Evolutionary conservation across 441 rosid species (phyloP).

Genomic region (Corymbia citriodora): DNA sequence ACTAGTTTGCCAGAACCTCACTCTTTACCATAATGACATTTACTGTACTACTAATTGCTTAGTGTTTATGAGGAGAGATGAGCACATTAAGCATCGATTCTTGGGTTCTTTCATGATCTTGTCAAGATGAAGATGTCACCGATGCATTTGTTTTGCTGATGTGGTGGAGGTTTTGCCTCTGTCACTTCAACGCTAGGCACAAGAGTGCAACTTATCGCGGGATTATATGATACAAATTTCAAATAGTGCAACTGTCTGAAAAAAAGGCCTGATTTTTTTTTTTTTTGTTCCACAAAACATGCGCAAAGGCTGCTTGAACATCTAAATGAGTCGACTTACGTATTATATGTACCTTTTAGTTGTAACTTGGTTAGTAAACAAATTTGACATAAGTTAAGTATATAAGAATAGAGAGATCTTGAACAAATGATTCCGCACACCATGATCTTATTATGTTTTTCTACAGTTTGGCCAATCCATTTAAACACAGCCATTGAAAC

Average conservation of each 20-base stretch:
- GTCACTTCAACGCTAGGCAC: neutral
- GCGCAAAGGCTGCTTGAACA: neutral
- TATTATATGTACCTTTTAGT: neutral
- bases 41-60: neutral
- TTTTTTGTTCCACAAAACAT: neutral
- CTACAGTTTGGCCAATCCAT: neutral
- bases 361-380: neutral
- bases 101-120: neutral
- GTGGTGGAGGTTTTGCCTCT: neutral
- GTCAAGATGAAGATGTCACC: neutral
- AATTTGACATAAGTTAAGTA: neutral
- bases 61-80: neutral
- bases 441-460: neutral
- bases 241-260: neutral
- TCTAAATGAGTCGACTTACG: neutral
- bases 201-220: neutral
- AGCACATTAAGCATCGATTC: neutral
- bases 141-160: neutral
- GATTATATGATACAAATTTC: neutral
- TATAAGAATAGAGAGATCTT: neutral
- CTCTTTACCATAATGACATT: neutral
- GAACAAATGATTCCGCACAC: neutral
- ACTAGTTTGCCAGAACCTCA: neutral
- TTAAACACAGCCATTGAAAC: neutral
- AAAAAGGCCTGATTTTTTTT: neutral